phyloP scores from a whole-genome alignment of 192 early-diverging fungal genomes.

The Gaertneriomyces semiglobifer region DNA sequence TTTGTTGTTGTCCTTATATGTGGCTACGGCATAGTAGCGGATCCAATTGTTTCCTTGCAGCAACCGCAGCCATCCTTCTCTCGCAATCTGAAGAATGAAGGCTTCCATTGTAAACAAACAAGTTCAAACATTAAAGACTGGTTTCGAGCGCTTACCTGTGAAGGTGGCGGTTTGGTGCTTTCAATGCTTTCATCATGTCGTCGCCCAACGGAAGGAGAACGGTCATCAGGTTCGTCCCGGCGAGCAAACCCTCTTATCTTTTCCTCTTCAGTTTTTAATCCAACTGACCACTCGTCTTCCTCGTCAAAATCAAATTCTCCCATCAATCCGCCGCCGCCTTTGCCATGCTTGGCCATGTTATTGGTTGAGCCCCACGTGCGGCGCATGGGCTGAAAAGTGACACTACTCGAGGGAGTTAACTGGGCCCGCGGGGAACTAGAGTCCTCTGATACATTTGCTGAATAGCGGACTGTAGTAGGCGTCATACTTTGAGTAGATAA shows the following conservation, averaged over 20 bases:
- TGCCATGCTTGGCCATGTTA: neutral
- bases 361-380: neutral
- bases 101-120: neutral
- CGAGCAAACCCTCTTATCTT: neutral
- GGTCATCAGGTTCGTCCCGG: neutral
- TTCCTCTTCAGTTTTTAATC: neutral
- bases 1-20: neutral
- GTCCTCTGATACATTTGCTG: neutral
- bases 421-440: neutral
- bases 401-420: neutral
- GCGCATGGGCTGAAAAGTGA: neutral
- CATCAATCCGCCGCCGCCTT: conserved; percentile 4
- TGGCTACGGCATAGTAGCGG: conserved; percentile 1
- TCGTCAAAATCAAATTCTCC: conserved; percentile 25
- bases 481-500: neutral
- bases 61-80: conserved; percentile 13
- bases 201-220: too few relatives aligned
- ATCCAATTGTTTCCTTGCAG: conserved; percentile 1
- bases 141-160: neutral
- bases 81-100: conserved; percentile 7
- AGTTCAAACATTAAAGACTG: neutral
- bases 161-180: conserved; percentile 5
- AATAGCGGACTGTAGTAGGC: neutral
- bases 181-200: neutral
- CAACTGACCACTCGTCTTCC: neutral